These are phyloP conservation scores for Candida albicans DNA, from an alignment of 1,139 yeast genomes.

Conservation along the genomic window DNA sequence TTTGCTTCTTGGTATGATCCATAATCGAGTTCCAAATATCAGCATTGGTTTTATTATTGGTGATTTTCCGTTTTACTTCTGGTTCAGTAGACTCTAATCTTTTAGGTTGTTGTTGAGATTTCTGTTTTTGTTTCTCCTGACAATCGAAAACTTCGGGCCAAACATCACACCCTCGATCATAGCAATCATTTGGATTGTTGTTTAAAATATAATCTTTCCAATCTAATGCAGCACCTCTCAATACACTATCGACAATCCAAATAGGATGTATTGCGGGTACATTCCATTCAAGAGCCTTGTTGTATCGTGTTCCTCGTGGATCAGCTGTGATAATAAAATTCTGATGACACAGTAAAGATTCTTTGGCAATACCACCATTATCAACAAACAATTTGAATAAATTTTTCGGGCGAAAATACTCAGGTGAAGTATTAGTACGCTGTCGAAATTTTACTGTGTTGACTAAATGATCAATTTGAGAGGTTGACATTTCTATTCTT, in stretches of 20 bases:
- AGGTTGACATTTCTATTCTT: conserved; percentile 32
- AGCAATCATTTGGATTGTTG: conserved; percentile 23
- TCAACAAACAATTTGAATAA: conserved; percentile 37
- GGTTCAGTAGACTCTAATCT: conserved; percentile 17
- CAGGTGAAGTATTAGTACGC: conserved; percentile 11
- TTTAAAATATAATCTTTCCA: conserved; percentile 42
- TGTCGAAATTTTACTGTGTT: conserved; percentile 6
- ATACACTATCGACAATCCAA: conserved; percentile 68
- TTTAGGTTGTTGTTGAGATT: conserved; percentile 11
- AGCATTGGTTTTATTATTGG: conserved; percentile 20
- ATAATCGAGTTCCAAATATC: conserved; percentile 54
- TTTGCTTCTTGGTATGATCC: conserved; percentile 28
- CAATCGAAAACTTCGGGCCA: conserved; percentile 39
- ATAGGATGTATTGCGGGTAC: conserved; percentile 71
- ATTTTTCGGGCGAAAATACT: conserved; percentile 26
- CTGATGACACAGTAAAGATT: conserved; percentile 53
- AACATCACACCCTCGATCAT: conserved; percentile 51
- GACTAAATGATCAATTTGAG: conserved; percentile 11
- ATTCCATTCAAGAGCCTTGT: conserved; percentile 65
- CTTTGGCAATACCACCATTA: conserved; percentile 62
- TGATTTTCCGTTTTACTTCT: conserved; percentile 16
- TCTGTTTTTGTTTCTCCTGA: conserved; percentile 2
- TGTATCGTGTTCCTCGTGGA: conserved; percentile 58
- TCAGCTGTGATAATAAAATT: conserved; percentile 56
- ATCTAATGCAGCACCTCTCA: conserved; percentile 60